These are phyloP conservation scores for Trichosporon inkin DNA, from an alignment of 1,284 basidiomycete genomes.

Conservation along the genomic window DNA sequence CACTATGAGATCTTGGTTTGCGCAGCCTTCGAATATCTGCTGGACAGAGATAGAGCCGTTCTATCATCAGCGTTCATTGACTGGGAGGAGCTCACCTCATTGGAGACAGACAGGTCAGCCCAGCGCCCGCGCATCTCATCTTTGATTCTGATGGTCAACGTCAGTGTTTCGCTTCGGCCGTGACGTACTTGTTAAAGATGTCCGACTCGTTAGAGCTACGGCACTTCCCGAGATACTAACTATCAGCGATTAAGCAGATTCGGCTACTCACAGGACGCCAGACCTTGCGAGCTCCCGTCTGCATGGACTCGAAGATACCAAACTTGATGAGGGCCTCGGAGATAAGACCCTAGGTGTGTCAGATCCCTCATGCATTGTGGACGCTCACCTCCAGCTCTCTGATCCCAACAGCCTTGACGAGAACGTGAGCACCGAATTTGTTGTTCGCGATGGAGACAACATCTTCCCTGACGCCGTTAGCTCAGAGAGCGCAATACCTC, in stretches of 20 bases:
- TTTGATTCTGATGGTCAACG: slow-evolving; percentile 33
- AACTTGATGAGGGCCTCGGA: slow-evolving; percentile 35
- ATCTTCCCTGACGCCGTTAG: slow-evolving; percentile 27
- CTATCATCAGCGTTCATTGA: slow-evolving; percentile 18
- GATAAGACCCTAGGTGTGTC: slow-evolving; percentile 26
- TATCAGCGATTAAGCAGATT: slow-evolving; percentile 1
- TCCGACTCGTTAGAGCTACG: slow-evolving; percentile 26
- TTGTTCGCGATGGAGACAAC: slow-evolving; percentile 44
- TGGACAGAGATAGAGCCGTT: slow-evolving; percentile 47
- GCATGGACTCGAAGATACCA: slow-evolving; percentile 44
- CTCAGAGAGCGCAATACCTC: too few relatives aligned
- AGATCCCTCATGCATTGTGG: background rate
- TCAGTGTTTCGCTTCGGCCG: background rate
- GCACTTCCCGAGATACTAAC: slow-evolving; percentile 44
- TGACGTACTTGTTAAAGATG: slow-evolving; percentile 36
- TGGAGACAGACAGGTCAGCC: slow-evolving; percentile 39
- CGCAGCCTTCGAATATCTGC: slow-evolving; percentile 46
- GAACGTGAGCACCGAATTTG: slow-evolving; percentile 46
- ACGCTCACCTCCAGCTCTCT: slow-evolving; percentile 41
- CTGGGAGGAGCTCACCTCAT: slow-evolving; percentile 29
- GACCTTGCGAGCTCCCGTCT: slow-evolving; percentile 41
- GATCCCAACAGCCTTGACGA: slow-evolving; percentile 40
- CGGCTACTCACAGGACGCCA: slow-evolving; percentile 38
- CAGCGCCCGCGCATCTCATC: slow-evolving; percentile 36
- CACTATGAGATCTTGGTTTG: slow-evolving; percentile 39